phyloP scores from a whole-genome alignment of 176 grass and related monocot species.

The Melocanna baccifera region DNA sequence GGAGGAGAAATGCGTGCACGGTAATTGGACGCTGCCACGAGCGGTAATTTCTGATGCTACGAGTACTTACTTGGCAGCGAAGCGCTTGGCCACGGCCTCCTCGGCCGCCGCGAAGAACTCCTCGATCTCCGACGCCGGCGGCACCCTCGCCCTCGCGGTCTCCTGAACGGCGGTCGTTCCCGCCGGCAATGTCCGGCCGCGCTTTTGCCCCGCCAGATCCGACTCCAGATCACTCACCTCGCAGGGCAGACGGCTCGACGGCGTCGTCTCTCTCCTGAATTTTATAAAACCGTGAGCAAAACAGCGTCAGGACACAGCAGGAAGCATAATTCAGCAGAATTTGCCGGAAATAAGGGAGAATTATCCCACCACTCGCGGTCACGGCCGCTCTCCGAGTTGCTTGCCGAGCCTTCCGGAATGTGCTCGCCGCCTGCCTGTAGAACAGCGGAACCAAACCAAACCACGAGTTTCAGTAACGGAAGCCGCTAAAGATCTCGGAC shows the following conservation, averaged over 20 bases:
- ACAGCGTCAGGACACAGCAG: background rate
- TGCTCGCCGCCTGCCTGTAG: slow-evolving; percentile 44
- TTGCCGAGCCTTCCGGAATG: slow-evolving; percentile 29
- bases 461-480: slow-evolving; percentile 23
- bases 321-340: slow-evolving; percentile 41
- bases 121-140: slow-evolving; percentile 56
- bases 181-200: background rate
- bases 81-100: slow-evolving; percentile 51
- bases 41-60: background rate
- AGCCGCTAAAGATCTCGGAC: slow-evolving; percentile 27
- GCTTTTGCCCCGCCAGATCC: slow-evolving; percentile 29
- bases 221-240: slow-evolving; percentile 65
- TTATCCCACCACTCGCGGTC: slow-evolving; percentile 49
- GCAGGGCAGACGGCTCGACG: slow-evolving; percentile 39
- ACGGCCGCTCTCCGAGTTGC: slow-evolving; percentile 39
- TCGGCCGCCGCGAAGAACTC: slow-evolving; percentile 76
- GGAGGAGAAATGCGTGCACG: background rate
- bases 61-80: slow-evolving; percentile 68
- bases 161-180: background rate
- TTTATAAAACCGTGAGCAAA: background rate
- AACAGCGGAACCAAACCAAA: slow-evolving; percentile 1
- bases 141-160: slow-evolving; percentile 8
- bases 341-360: background rate
- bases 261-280: slow-evolving; percentile 65
- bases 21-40: background rate